Conservation (phyloP, 2,329 filamentous ascomycete genomes). For the Aspergillus nomiae region DNA sequence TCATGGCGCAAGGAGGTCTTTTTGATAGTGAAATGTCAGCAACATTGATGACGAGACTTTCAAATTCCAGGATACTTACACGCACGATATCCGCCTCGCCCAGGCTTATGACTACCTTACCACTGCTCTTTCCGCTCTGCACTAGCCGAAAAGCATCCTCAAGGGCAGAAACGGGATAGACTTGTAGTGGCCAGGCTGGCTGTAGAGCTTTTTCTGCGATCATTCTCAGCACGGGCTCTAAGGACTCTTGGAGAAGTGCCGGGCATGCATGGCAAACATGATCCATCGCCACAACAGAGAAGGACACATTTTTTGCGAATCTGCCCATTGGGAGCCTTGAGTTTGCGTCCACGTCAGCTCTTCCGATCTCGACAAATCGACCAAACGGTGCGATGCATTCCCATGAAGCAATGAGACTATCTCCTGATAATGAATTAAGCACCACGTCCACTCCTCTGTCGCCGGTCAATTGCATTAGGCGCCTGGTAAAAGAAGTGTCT, state of each 20-base stretch:
- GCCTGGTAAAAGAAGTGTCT: slow-evolving; percentile 25
- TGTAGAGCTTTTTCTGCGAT: too few species aligned
- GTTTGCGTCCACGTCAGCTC: slow-evolving; percentile 10
- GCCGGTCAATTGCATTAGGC: slow-evolving; percentile 21
- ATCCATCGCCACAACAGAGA: slow-evolving; percentile 7
- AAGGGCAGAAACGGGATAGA: too few species aligned
- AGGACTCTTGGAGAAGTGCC: background rate
- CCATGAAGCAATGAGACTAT: slow-evolving; percentile 30
- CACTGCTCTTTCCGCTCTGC: too few species aligned
- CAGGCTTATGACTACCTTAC: too few species aligned
- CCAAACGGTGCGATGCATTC: slow-evolving; percentile 30
- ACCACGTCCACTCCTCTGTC: slow-evolving; percentile 27
- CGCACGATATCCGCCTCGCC: too few species aligned
- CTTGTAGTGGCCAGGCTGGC: too few species aligned
- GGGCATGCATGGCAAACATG: slow-evolving; percentile 22
- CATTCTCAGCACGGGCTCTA: background rate
- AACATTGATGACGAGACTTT: too few species aligned
- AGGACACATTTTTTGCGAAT: slow-evolving; percentile 12
- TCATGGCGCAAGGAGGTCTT: slow-evolving; percentile 8
- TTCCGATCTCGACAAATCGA: slow-evolving; percentile 24
- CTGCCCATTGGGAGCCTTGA: slow-evolving; percentile 15
- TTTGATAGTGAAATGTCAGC: background rate
- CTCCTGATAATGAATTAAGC: slow-evolving; percentile 28
- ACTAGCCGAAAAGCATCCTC: too few species aligned
- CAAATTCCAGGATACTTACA: too few species aligned